These are phyloP conservation scores for Amaranthus palmeri DNA, from an alignment of 148 eudicot genomes.

Conservation along the genomic window DNA sequence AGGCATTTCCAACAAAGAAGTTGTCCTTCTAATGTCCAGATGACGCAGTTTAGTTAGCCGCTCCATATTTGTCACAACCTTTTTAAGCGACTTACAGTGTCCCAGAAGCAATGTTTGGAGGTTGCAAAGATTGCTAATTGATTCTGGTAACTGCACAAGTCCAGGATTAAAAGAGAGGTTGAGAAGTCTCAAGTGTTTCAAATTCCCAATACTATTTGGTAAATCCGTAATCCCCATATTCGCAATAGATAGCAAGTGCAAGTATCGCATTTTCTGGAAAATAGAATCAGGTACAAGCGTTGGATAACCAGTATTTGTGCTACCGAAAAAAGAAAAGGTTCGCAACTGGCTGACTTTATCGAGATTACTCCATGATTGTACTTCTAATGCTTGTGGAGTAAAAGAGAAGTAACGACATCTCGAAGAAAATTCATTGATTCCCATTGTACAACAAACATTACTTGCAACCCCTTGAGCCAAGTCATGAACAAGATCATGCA, in stretches of 20 bases:
- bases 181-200: neutral
- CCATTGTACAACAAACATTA: neutral
- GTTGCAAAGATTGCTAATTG: neutral
- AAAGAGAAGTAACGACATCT: neutral
- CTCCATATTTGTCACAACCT: neutral
- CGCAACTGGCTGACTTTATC: neutral
- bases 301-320: neutral
- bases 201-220: neutral
- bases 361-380: neutral
- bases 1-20: too few relatives aligned
- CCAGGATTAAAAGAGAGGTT: neutral
- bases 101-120: neutral
- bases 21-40: too few relatives aligned
- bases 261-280: neutral
- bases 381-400: neutral
- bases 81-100: neutral
- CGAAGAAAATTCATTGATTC: neutral
- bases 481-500: constrained; percentile 16
- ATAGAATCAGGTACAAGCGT: neutral
- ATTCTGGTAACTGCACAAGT: neutral
- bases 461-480: constrained; percentile 1
- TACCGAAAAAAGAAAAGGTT: neutral
- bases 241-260: neutral
- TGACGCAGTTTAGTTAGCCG: too few relatives aligned
- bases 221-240: neutral